These are phyloP conservation scores for Irpex sp. DNA, from an alignment of 1,284 basidiomycete genomes.

Conservation along the genomic window DNA sequence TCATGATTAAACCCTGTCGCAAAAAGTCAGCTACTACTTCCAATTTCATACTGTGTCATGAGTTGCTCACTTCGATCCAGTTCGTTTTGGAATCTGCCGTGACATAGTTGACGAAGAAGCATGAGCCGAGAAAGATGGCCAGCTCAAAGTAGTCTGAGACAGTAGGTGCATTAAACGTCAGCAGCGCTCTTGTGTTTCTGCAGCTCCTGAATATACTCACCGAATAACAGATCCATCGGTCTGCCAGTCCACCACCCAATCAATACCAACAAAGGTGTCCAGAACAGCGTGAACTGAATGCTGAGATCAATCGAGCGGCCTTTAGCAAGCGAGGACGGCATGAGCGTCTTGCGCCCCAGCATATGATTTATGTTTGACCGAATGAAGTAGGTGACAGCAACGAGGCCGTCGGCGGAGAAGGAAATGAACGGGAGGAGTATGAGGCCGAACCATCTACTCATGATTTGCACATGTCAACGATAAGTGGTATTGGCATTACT, in stretches of 20 bases:
- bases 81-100: slow-evolving; percentile 70
- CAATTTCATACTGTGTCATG: not conserved
- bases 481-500: not conserved
- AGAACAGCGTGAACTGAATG: slow-evolving; percentile 39
- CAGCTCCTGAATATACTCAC: slow-evolving; percentile 23
- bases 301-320: slow-evolving; percentile 37
- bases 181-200: not conserved
- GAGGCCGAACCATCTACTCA: slow-evolving; percentile 61
- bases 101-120: slow-evolving; percentile 71
- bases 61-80: slow-evolving; percentile 40
- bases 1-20: slow-evolving; percentile 50
- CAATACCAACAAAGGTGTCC: slow-evolving; percentile 38
- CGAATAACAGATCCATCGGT: slow-evolving; percentile 36
- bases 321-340: slow-evolving; percentile 32
- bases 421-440: slow-evolving; percentile 66
- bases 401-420: slow-evolving; percentile 62
- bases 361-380: slow-evolving; percentile 21
- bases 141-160: slow-evolving; percentile 53
- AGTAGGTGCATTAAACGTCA: not conserved
- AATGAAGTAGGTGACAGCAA: slow-evolving; percentile 52
- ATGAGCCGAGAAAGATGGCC: slow-evolving; percentile 51
- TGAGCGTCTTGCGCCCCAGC: slow-evolving; percentile 16
- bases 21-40: not conserved
- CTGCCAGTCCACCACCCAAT: slow-evolving; percentile 34
- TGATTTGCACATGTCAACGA: not conserved